phyloP scores from a whole-genome alignment of 1,284 basidiomycete genomes.

The Bjerkandera adusta region DNA sequence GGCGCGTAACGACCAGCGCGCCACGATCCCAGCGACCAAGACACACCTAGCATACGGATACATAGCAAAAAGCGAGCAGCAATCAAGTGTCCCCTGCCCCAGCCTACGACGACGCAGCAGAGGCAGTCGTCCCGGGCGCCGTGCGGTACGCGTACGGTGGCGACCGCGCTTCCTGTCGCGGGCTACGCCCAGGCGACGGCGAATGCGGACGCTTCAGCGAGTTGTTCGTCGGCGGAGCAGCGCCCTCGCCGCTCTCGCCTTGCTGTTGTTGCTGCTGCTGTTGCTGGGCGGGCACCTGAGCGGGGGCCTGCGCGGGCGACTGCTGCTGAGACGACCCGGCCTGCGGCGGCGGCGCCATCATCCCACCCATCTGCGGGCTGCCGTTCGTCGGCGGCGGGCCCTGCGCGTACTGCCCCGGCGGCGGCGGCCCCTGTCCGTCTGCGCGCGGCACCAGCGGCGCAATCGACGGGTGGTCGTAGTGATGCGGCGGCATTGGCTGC shows the following conservation, averaged over 20 bases:
- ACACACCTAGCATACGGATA: no score
- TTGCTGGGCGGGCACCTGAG: not conserved
- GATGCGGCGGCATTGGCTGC: conserved; percentile 40
- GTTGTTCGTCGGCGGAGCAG: no score
- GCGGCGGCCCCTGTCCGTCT: conserved; percentile 8
- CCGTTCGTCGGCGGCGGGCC: conserved; percentile 15
- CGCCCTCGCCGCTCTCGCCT: not conserved
- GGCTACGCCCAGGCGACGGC: conserved; percentile 10
- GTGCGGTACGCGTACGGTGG: conserved; percentile 16
- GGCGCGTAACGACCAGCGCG: no score
- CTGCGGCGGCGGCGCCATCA: conserved; percentile 11
- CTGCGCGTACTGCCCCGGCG: conserved; percentile 13
- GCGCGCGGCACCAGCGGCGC: conserved; percentile 37
- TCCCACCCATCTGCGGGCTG: conserved; percentile 8
- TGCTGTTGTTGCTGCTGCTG: not conserved
- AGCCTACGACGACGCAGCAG: not conserved
- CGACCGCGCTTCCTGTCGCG: conserved; percentile 11
- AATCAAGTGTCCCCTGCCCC: not conserved
- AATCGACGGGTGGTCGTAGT: conserved; percentile 48
- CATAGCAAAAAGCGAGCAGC: no score
- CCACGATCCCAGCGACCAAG: no score
- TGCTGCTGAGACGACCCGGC: conserved; percentile 15
- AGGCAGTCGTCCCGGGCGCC: not conserved
- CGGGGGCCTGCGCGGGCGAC: not conserved
- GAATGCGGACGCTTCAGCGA: conserved; percentile 13